phyloP scores from a whole-genome alignment of 2,329 filamentous ascomycete species.

The Neonectria sp. region DNA sequence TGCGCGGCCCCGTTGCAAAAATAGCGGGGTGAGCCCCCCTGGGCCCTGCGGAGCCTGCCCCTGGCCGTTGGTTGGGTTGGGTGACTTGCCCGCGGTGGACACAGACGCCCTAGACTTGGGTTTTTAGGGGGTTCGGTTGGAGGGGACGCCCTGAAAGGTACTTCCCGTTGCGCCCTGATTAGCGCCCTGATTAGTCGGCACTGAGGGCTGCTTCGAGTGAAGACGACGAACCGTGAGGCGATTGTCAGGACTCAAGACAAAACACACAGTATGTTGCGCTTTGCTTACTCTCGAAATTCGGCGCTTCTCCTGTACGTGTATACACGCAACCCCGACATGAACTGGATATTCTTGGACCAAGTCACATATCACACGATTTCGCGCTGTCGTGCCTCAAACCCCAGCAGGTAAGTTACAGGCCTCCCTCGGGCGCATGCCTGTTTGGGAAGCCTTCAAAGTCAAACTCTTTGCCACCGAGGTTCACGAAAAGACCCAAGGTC shows the following conservation, averaged over 20 bases:
- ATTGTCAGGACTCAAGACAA: not conserved
- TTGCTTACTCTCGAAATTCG: not conserved
- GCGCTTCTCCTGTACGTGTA: not conserved
- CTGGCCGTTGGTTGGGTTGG: constrained; percentile 33
- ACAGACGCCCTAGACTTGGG: constrained; percentile 3
- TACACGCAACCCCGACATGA: not conserved
- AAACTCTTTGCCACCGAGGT: constrained; percentile 30
- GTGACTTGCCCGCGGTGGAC: constrained; percentile 29
- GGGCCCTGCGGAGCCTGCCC: constrained; percentile 34
- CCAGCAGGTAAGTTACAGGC: constrained; percentile 15
- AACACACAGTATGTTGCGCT: not conserved
- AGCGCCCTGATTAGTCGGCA: constrained; percentile 17
- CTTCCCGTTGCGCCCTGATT: constrained; percentile 12
- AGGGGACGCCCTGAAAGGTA: constrained; percentile 10
- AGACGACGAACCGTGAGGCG: not conserved
- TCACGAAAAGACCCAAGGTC: not conserved
- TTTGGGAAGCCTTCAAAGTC: constrained; percentile 29
- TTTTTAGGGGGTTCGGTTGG: not conserved
- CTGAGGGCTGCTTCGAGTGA: not conserved
- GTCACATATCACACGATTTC: constrained; percentile 24
- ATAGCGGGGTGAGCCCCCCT: constrained; percentile 36
- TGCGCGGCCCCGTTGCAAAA: constrained; percentile 36
- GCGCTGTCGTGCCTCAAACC: constrained; percentile 13
- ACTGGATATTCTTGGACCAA: constrained; percentile 13
- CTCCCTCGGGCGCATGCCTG: constrained; percentile 9